These are phyloP conservation scores for Lodderomyces theae DNA, from an alignment of 1,139 yeast genomes.

Conservation along the genomic window DNA sequence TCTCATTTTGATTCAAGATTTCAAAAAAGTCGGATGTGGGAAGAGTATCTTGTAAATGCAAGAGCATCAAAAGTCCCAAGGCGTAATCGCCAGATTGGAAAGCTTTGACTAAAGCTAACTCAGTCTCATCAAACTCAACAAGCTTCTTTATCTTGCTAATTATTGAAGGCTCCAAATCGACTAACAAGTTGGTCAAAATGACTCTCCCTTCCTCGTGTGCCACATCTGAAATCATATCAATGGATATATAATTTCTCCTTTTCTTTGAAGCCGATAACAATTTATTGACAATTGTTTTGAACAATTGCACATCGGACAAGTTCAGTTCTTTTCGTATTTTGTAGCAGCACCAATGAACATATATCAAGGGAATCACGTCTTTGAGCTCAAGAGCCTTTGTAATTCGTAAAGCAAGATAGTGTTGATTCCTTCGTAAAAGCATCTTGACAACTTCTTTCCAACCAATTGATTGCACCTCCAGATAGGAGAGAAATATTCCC, in stretches of 20 bases:
- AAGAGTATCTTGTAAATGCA: slow-evolving; percentile 45
- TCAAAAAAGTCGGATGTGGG: slow-evolving; percentile 40
- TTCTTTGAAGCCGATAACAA: slow-evolving; percentile 25
- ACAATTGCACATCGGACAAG: slow-evolving; percentile 57
- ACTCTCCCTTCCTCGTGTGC: slow-evolving; percentile 86
- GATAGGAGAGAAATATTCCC: slow-evolving; percentile 67
- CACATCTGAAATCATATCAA: slow-evolving; percentile 59
- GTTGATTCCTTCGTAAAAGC: slow-evolving; percentile 59
- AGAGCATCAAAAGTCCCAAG: slow-evolving; percentile 58
- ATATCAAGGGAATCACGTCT: slow-evolving; percentile 53
- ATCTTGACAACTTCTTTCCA: slow-evolving; percentile 55
- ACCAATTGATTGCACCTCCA: slow-evolving; percentile 50
- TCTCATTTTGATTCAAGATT: slow-evolving; percentile 40
- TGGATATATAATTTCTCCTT: slow-evolving; percentile 43
- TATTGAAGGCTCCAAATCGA: slow-evolving; percentile 67
- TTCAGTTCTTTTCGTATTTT: slow-evolving; percentile 59
- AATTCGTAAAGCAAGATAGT: slow-evolving; percentile 62
- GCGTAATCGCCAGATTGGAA: slow-evolving; percentile 66
- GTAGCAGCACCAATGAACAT: slow-evolving; percentile 78
- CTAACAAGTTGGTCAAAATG: slow-evolving; percentile 60
- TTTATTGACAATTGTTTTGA: slow-evolving; percentile 47
- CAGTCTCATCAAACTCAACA: slow-evolving; percentile 69
- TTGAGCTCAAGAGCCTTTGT: slow-evolving; percentile 48
- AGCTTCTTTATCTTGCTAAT: slow-evolving; percentile 61
- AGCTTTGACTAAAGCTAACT: slow-evolving; percentile 66